These are phyloP conservation scores for Arabidopsis arenosa DNA, from an alignment of 345 rosid genomes.

Conservation along the genomic window DNA sequence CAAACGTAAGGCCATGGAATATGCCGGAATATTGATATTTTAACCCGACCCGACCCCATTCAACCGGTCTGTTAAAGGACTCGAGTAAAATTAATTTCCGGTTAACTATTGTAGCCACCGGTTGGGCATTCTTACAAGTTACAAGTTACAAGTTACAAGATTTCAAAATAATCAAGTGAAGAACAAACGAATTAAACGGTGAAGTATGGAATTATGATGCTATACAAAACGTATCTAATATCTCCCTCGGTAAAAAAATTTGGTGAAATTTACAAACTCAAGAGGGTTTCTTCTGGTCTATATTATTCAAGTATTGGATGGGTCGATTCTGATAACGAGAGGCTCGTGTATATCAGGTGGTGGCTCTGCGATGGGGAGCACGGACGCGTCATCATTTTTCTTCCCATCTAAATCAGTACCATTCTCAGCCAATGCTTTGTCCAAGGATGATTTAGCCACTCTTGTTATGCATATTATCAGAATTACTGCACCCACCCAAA, in stretches of 20 bases:
- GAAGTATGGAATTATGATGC: background rate
- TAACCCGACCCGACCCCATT: slow-evolving; percentile 6
- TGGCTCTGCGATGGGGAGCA: slow-evolving; percentile 40
- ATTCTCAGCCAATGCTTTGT: slow-evolving; percentile 55
- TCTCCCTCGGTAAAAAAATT: slow-evolving; percentile 16
- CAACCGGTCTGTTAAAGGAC: background rate
- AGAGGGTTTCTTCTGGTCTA: slow-evolving; percentile 15
- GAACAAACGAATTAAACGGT: background rate
- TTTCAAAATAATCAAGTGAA: background rate
- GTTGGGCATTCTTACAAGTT: background rate
- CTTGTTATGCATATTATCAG: slow-evolving; percentile 49
- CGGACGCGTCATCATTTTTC: slow-evolving; percentile 35
- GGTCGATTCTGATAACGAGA: slow-evolving; percentile 44
- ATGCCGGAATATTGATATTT: background rate
- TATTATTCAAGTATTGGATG: slow-evolving; percentile 22
- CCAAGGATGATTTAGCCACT: slow-evolving; percentile 56
- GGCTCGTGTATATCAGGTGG: slow-evolving; percentile 40
- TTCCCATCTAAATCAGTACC: slow-evolving; percentile 38
- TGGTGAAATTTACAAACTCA: slow-evolving; percentile 36
- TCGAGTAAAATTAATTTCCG: background rate
- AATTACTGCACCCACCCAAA: slow-evolving; percentile 40
- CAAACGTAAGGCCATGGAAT: slow-evolving; percentile 25
- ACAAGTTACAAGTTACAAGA: slow-evolving; percentile 3
- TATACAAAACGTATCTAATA: slow-evolving; percentile 37
- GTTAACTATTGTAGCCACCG: background rate